These are phyloP conservation scores for Aspergillus carbonarius DNA, from an alignment of 2,329 filamentous ascomycete genomes.

Conservation along the genomic window DNA sequence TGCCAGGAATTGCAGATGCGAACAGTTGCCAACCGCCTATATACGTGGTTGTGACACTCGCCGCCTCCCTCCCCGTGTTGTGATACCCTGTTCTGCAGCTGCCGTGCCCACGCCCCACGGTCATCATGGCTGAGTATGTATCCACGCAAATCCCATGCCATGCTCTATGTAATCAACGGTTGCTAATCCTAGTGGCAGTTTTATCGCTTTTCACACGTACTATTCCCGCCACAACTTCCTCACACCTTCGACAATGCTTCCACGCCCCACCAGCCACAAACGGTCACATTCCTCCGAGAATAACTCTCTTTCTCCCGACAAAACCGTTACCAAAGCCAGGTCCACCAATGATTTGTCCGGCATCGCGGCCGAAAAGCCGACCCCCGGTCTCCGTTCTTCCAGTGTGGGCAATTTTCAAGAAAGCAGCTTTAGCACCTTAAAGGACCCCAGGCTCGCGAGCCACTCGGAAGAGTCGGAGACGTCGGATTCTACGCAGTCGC, in stretches of 20 bases:
- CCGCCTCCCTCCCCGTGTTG: constrained; percentile 8
- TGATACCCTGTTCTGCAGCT: constrained; percentile 20
- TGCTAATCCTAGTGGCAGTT: constrained; percentile 26
- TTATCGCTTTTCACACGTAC: constrained; percentile 42
- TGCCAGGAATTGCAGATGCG: constrained; percentile 16
- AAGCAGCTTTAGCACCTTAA: constrained; percentile 48
- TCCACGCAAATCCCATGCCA: not conserved
- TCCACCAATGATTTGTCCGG: constrained; percentile 45
- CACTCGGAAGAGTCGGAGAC: constrained; percentile 37
- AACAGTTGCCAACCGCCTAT: constrained; percentile 10
- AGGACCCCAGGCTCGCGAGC: constrained; percentile 43
- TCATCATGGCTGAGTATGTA: constrained; percentile 43
- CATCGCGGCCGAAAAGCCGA: constrained; percentile 30
- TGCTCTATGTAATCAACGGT: not conserved
- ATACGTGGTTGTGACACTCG: constrained; percentile 19
- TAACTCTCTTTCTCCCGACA: constrained; percentile 35
- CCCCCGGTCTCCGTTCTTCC: constrained; percentile 23
- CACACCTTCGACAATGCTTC: constrained; percentile 39
- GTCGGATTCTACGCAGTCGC: constrained; percentile 32
- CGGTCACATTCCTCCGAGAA: constrained; percentile 39
- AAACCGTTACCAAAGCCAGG: constrained; percentile 44
- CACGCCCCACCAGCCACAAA: constrained; percentile 36
- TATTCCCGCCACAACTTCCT: constrained; percentile 36
- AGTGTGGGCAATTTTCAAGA: constrained; percentile 35
- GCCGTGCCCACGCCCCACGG: constrained; percentile 11